Evolutionary conservation across 2,329 filamentous ascomycete species (phyloP), one percentile per base, ranked within the genome.

Genomic region (Diplocarpon mali): DNA sequence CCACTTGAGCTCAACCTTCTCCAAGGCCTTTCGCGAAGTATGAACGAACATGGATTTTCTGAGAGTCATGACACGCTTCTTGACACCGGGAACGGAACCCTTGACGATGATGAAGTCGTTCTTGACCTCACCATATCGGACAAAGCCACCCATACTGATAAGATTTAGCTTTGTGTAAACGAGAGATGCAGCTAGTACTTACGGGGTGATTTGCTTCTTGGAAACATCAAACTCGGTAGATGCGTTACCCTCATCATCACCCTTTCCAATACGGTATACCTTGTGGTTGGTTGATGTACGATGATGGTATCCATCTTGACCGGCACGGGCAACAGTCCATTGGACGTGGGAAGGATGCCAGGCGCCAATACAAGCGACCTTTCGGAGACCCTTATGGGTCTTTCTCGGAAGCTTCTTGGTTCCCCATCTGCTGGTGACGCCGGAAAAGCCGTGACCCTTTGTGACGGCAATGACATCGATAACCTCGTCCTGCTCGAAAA

Each of bases 261-360:
- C 90, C 82, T 92, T 93, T 67, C 90, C 92, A 62, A 98, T 85
- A 61, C 92, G 87, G 86, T 96, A 98, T 68, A 98, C 73, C 85
- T 98, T 98, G 87, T 98, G 92, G 85, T 98, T 98, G 77, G 92
- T 85, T 56, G 92, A 96, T 66, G 92, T 98, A 84, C 92, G 89
- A 78, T 98, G 92, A 72, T 98, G 92, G 83, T 98, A 98, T 79
- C 92, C 92, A 72, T 82, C 80, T 77, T 98, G 92, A 95, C 92
- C 92, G 58, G 92, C 92, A 85, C 92, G 92, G 68, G 90, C 92
- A 76, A 98, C 92, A 69, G 92, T 98, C 92, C 92, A 98, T 78
- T 98, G 92, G 72, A 98, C 92, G 87, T 98, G 92, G 72, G 85
- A 88, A 67, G 92, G 92, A 79, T 98, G 92, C 92, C 92, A 98